Evolutionary conservation across 2,329 filamentous ascomycete species (phyloP).

Genomic region (Tolypocladium pustulatum): DNA sequence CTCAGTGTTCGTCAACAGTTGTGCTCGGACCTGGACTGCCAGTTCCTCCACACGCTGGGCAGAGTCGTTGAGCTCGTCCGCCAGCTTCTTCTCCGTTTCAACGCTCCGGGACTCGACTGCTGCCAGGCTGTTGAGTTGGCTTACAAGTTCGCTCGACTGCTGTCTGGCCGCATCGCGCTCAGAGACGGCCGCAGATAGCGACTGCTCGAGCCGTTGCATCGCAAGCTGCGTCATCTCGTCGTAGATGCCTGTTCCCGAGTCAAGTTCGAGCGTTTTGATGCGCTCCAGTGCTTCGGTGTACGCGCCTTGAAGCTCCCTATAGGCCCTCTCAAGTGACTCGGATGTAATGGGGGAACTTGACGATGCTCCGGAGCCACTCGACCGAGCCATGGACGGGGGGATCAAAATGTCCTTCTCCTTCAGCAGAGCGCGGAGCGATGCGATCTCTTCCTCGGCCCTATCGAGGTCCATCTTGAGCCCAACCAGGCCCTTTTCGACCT

Average conservation of each 20-base stretch:
- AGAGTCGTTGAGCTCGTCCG: constrained; percentile 61
- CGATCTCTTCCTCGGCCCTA: constrained; percentile 85
- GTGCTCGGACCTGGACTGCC: constrained; percentile 66
- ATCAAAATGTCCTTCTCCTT: constrained; percentile 74
- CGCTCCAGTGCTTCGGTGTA: constrained; percentile 57
- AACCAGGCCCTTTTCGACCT: constrained; percentile 80
- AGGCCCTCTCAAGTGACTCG: constrained; percentile 62
- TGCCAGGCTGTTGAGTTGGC: constrained; percentile 49
- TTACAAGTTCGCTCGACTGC: constrained; percentile 51
- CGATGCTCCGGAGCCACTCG: constrained; percentile 21
- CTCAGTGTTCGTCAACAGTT: constrained; percentile 66
- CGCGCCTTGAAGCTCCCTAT: constrained; percentile 62
- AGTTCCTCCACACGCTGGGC: constrained; percentile 71
- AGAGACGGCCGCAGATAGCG: constrained; percentile 56
- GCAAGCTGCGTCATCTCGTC: constrained; percentile 53
- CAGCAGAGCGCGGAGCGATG: constrained; percentile 67
- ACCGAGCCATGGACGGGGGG: constrained; percentile 45
- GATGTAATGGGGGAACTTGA: constrained; percentile 45
- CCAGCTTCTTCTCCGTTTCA: constrained; percentile 51
- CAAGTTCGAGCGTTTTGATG: constrained; percentile 52
- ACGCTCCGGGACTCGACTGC: constrained; percentile 45
- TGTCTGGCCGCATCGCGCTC: constrained; percentile 63
- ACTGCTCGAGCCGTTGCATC: constrained; percentile 55
- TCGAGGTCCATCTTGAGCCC: constrained; percentile 95
- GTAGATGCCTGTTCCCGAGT: constrained; percentile 16